Evolutionary conservation across 1,284 basidiomycete species (phyloP).

Genomic region (Dichomitus squalens): DNA sequence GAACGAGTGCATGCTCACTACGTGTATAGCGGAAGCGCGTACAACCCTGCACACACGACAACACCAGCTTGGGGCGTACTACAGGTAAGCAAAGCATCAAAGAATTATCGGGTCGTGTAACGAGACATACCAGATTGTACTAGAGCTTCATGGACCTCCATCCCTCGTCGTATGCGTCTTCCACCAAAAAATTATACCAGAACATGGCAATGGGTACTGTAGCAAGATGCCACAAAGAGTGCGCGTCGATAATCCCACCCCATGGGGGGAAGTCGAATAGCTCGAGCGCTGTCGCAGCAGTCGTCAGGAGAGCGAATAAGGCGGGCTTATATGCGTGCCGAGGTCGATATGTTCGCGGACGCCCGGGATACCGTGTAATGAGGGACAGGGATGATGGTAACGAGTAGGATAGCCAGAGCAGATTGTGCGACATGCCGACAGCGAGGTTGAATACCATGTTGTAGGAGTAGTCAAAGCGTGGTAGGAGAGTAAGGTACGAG

Average conservation of each 20-base stretch:
- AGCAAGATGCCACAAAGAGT: constrained; percentile 91
- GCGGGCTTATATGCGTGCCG: constrained; percentile 55
- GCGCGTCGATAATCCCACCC: constrained; percentile 83
- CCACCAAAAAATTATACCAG: constrained; percentile 85
- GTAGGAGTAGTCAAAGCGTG: constrained; percentile 93
- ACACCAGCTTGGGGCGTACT: too few species aligned
- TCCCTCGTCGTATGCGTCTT: constrained; percentile 63
- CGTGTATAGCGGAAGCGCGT: too few species aligned
- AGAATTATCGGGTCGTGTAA: too few species aligned
- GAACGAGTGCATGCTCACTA: too few species aligned
- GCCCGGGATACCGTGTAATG: constrained; percentile 55
- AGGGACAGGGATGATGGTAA: constrained; percentile 53
- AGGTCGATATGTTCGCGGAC: constrained; percentile 56
- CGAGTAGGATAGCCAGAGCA: constrained; percentile 83
- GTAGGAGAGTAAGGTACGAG: constrained; percentile 75
- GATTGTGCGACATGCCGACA: constrained; percentile 79
- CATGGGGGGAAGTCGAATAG: constrained; percentile 92
- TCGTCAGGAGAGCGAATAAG: constrained; percentile 71
- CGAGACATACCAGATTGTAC: neutral
- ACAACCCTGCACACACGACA: too few species aligned
- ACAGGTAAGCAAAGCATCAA: too few species aligned
- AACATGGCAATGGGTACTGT: constrained; percentile 80
- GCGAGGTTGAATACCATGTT: constrained; percentile 88
- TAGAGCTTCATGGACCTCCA: constrained; percentile 33
- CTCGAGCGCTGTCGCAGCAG: constrained; percentile 81